Base-by-base conservation (phyloP, 176 grass and related monocot genomes). In the Calamus simplicifolius region DNA sequence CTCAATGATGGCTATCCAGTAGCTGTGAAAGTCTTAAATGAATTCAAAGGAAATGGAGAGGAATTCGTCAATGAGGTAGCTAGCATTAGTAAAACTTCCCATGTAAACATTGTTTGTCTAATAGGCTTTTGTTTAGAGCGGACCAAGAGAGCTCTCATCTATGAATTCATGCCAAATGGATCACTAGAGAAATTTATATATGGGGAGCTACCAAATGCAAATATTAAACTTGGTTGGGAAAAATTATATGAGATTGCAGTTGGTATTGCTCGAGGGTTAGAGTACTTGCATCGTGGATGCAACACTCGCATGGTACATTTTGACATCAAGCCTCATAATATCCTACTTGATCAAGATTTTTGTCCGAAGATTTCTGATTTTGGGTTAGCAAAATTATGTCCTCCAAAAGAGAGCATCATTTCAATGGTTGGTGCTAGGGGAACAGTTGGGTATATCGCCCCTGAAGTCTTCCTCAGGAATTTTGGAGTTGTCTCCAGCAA, bases 351-450 rank as follows among this genome's bases (percentile, higher is more conserved):
- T 54, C 66, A 81, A 25, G 50, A 89, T 5, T 35, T 89, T 4
- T 48, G 63, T 6, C 86, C 81, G 1, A 85, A 81, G 61, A 89
- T 89, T 6, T 85, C 81, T 18, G 78, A 89, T 73, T 69, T 85
- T 16, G 81, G 86, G 5, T 51, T 89, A 1, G 57, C 86, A 55
- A 85, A 79, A 19, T 19, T 89, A 4, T 69, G 82, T 18, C 29
- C 58, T n/a, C 6, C 5, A n/a, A 82, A 58, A 38, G 69, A 76
- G 5, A 50, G 76, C 25, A 62, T 54, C 10, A 25, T 64, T 16
- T 76, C 75, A 17, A 26, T 51, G 5, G 51, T n/a, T 0, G 21
- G 5, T 16, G 51, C 2, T 8, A 77, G 56, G 62, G 75, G 23
- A 70, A 77, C 59, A 27, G 58, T 69, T 43, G 76, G 64, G 10